A percentile compares a stretch with the other conserved stretches of the same genome.
Evolutionary conservation across 2,329 filamentous ascomycete species (phyloP).

Genomic region (Bipolaris sorokiniana): DNA sequence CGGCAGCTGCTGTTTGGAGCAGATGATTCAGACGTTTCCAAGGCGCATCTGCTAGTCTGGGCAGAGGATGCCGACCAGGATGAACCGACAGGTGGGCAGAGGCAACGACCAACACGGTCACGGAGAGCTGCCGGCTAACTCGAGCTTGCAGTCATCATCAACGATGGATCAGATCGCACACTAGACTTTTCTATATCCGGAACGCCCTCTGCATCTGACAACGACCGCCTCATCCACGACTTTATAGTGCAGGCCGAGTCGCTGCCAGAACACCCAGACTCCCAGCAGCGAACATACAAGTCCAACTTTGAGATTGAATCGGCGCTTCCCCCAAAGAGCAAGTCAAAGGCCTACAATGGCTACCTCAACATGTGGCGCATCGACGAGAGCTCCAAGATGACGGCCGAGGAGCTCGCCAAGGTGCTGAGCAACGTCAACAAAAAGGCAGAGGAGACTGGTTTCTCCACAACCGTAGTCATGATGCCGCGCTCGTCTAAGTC

Average conservation of each 20-base stretch:
- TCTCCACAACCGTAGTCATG: constrained; percentile 47
- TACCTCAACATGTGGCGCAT: constrained; percentile 39
- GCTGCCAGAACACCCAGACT: constrained; percentile 35
- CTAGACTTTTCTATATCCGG: constrained; percentile 42
- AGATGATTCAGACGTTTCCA: constrained; percentile 27
- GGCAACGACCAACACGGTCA: not conserved
- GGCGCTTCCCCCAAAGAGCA: constrained; percentile 26
- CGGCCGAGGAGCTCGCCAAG: constrained; percentile 21
- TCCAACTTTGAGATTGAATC: constrained; percentile 32
- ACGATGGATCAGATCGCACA: constrained; percentile 21
- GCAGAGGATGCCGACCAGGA: constrained; percentile 49
- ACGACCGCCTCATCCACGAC: constrained; percentile 46
- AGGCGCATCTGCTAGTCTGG: constrained; percentile 47
- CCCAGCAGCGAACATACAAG: constrained; percentile 34
- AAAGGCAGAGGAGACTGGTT: constrained; percentile 23
- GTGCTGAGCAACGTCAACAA: constrained; percentile 16
- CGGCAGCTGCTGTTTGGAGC: constrained; percentile 51
- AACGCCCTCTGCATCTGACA: constrained; percentile 42
- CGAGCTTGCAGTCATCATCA: constrained; percentile 32
- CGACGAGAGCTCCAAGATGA: constrained; percentile 28
- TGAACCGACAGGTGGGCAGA: constrained; percentile 39
- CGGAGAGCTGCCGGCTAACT: constrained; percentile 22
- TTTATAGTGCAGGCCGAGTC: constrained; percentile 45
- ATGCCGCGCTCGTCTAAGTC: constrained; percentile 39
- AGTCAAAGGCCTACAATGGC: constrained; percentile 34